Evolutionary conservation across 805 yeast species (phyloP).

Genomic region (Teunomyces funiuensis): DNA sequence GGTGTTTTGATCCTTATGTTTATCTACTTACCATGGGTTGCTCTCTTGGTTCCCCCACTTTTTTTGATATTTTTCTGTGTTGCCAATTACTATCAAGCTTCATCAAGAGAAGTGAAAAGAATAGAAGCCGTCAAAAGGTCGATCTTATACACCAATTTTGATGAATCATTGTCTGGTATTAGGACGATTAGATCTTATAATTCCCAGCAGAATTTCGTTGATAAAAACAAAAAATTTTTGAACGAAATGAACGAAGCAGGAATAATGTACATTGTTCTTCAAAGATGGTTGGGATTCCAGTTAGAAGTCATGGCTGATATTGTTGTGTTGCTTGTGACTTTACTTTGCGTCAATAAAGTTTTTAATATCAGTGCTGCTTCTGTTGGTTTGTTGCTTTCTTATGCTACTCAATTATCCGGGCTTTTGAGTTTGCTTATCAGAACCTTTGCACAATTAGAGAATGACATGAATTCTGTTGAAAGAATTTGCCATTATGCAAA

Average conservation of each 20-base stretch:
- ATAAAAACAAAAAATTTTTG: constrained; percentile 45
- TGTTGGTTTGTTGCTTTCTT: constrained; percentile 66
- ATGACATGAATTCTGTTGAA: constrained; percentile 75
- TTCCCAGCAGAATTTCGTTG: constrained; percentile 45
- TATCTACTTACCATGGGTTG: constrained; percentile 72
- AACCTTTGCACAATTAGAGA: constrained; percentile 67
- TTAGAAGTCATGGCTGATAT: constrained; percentile 54
- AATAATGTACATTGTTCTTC: constrained; percentile 59
- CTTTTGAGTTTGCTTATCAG: constrained; percentile 59
- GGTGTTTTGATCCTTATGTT: constrained; percentile 67
- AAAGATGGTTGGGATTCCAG: constrained; percentile 69
- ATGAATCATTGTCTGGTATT: constrained; percentile 67
- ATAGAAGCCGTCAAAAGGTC: constrained; percentile 72
- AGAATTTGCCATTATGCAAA: constrained; percentile 64
- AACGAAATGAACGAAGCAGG: constrained; percentile 68
- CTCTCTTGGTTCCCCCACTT: constrained; percentile 60
- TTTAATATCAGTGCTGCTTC: constrained; percentile 58
- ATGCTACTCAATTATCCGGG: constrained; percentile 54
- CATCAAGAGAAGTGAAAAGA: constrained; percentile 74
- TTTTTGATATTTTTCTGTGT: constrained; percentile 41
- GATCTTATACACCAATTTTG: constrained; percentile 65
- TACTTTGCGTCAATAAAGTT: constrained; percentile 59
- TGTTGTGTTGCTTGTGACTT: constrained; percentile 51
- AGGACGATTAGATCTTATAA: constrained; percentile 61
- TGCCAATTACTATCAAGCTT: constrained; percentile 61